Percentiles rank a stretch among this genome's conserved stretches.
Conservation (phyloP, 345 rosid genomes). For the Salix udensis region DNA sequence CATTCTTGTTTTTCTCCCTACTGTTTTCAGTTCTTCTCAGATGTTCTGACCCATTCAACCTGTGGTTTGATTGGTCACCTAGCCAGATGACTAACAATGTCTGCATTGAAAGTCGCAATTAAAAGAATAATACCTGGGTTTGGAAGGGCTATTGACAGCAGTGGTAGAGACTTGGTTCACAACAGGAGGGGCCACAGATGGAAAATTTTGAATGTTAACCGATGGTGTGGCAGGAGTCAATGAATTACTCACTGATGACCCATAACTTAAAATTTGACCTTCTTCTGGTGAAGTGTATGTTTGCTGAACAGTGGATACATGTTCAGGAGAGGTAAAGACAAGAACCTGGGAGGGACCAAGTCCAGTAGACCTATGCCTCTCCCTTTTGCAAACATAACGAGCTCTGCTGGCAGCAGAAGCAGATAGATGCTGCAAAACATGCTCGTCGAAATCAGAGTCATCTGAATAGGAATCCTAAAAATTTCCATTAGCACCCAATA, state of each 20-base stretch:
- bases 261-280: conserved; percentile 24
- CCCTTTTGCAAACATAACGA: conserved; percentile 52
- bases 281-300: conserved; percentile 19
- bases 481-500: background rate
- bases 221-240: conserved; percentile 25
- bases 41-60: background rate
- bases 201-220: conserved; percentile 15
- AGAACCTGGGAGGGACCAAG: conserved; percentile 33
- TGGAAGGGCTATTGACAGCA: conserved; percentile 29
- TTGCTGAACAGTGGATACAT: conserved; percentile 15
- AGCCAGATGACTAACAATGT: background rate
- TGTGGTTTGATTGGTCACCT: background rate
- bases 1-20: background rate
- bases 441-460: conserved; percentile 58
- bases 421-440: conserved; percentile 57
- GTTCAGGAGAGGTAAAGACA: conserved; percentile 28
- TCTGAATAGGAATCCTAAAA: conserved; percentile 56
- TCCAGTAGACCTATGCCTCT: conserved; percentile 41
- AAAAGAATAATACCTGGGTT: conserved; percentile 43
- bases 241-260: conserved; percentile 26
- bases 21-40: background rate
- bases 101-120: background rate
- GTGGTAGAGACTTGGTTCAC: conserved; percentile 20
- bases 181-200: conserved; percentile 29
- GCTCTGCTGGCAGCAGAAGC: conserved; percentile 53